Base-by-base conservation (phyloP, 2,329 filamentous ascomycete genomes). In the Lasiodiplodia hormozganensis region DNA sequence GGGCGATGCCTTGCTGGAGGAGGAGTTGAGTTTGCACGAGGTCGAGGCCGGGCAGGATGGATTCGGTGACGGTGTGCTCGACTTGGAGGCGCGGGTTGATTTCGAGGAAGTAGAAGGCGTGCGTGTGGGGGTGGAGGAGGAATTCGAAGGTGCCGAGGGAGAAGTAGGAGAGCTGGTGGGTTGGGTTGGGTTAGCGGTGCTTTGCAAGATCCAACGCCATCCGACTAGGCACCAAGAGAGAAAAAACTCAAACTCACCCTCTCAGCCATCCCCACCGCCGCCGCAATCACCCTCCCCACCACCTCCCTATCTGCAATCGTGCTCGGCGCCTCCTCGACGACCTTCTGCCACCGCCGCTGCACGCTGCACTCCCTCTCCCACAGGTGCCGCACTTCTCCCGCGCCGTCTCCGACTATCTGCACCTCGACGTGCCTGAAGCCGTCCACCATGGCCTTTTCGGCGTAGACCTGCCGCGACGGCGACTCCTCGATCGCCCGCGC, bases 141-240 rank as follows among this genome's bases (percentile, higher is more conserved):
- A 90, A 90, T 73, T 91, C 89, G 70, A 89, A 89, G 0, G 88
- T 90, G 10, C 88, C 89, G 0, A 90, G 79, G 0, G 86, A 89
- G 58, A 80, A 79, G 74, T 90, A 90, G 4, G 81, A 77, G 62
- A 88, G 83, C 78, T 84, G 70, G 67, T 76, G 2, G 28, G 1
- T 3, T 62, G 2, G 23, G 28, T 1, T 60, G 53, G 14, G 14
- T 38, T 14, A 47, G 52, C 25, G 2, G 7, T 43, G 40, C 40
- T 6, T 16, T 16, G 6, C 31, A 34, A 34, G 31, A 7, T 43
- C 18, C 40, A 18, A 8, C 28, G 4, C 28, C 28, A 28, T 28
- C 28, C 28, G 1, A 28, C 28, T 28, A 5, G 28, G 5, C 7
- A 28, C 4, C 4, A 28, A 28, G 14, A 43, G 2, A 2, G 40